Conservation (phyloP, 1,284 basidiomycete genomes). For the Melampsora larici-populina region DNA sequence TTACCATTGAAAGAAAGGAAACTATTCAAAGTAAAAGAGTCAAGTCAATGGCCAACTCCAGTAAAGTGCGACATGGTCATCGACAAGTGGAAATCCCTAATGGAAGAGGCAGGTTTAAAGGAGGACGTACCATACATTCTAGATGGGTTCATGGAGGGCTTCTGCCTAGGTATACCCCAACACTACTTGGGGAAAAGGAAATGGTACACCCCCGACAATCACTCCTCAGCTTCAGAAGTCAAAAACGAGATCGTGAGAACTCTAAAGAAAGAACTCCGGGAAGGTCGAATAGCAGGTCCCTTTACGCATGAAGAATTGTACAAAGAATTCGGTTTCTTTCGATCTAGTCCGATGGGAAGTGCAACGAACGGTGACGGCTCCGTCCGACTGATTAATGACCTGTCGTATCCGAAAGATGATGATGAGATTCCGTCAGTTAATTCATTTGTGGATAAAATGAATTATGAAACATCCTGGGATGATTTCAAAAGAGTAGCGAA, state of each 20-base stretch:
- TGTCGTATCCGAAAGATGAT: not conserved
- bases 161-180: too few relatives aligned
- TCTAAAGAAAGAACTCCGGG: not conserved
- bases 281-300: too few relatives aligned
- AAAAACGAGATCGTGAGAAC: not conserved
- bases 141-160: not conserved
- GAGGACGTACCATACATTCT: not conserved
- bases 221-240: not conserved
- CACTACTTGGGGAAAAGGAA: not conserved
- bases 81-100: not conserved
- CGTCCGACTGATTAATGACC: too few relatives aligned
- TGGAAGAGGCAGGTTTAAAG: not conserved
- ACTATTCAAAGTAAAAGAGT: not conserved
- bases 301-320: too few relatives aligned
- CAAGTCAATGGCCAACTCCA: not conserved
- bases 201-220: not conserved
- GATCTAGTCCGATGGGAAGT: too few relatives aligned
- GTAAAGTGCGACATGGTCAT: constrained; percentile 13
- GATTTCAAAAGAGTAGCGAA: not conserved
- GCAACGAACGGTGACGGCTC: too few relatives aligned
- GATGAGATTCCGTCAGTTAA: not conserved
- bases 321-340: too few relatives aligned
- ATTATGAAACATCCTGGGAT: constrained; percentile 17
- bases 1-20: too few relatives aligned
- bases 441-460: constrained; percentile 2